Conservation (phyloP, 768 basidiomycete genomes). For the Podaxis sp. region DNA sequence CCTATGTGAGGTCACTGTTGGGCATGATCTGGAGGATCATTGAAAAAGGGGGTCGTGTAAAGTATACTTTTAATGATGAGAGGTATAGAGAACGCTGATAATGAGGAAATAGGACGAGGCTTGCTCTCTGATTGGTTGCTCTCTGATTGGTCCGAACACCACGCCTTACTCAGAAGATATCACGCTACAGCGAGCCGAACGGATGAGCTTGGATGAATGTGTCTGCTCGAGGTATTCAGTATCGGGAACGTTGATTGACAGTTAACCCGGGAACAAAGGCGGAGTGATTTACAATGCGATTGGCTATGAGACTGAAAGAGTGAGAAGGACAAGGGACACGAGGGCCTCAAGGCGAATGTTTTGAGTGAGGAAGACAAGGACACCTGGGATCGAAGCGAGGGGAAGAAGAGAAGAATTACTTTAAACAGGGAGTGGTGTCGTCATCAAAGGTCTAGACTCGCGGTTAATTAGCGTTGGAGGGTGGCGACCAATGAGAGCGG, state of each 20-base stretch:
- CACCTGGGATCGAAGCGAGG: neutral
- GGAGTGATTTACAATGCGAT: neutral
- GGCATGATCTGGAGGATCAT: neutral
- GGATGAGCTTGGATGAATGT: neutral
- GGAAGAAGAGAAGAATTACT: neutral
- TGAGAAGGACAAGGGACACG: neutral
- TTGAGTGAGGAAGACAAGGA: neutral
- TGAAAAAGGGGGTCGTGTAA: neutral
- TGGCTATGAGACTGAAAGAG: neutral
- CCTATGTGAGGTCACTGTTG: neutral
- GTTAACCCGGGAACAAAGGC: neutral
- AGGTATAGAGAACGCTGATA: neutral
- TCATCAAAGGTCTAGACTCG: constrained; percentile 1
- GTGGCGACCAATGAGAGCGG: neutral
- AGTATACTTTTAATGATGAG: neutral
- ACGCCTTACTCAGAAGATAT: neutral
- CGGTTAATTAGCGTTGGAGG: constrained; percentile 1
- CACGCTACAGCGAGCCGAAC: neutral
- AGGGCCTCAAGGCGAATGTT: neutral
- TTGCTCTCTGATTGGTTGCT: neutral
- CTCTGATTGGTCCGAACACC: neutral
- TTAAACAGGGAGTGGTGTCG: neutral
- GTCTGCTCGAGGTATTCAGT: neutral
- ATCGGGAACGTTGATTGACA: neutral
- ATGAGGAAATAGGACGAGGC: neutral